Percentiles rank a stretch among this genome's conserved stretches.
Conservation (phyloP, 2,329 filamentous ascomycete species). For the Fusarium graminum region DNA sequence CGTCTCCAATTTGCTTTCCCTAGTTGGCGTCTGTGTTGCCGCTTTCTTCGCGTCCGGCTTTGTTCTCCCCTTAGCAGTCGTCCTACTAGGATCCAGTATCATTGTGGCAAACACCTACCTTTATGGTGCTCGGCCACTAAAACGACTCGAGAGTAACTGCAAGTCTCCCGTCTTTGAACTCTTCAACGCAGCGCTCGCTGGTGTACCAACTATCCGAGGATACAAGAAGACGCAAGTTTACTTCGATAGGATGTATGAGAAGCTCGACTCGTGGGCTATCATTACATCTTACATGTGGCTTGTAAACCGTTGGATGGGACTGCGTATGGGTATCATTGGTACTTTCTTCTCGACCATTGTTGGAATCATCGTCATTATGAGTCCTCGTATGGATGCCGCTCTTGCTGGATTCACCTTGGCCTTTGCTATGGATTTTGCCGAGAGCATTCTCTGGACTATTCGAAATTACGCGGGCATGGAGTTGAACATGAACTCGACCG, state of each 20-base stretch:
- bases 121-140: constrained; percentile 78
- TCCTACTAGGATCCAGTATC: constrained; percentile 70
- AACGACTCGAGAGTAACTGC: constrained; percentile 80
- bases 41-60: constrained; percentile 75
- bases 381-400: constrained; percentile 73
- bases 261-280: constrained; percentile 76
- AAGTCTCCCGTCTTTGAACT: constrained; percentile 87
- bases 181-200: constrained; percentile 78
- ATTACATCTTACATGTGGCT: constrained; percentile 77
- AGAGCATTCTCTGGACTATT: constrained; percentile 73
- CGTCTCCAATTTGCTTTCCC: constrained; percentile 69
- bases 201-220: constrained; percentile 80
- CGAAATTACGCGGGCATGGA: constrained; percentile 78
- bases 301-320: constrained; percentile 82
- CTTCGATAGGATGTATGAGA: constrained; percentile 75
- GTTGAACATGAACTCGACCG: constrained; percentile 82
- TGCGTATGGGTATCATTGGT: constrained; percentile 78
- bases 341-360: constrained; percentile 76
- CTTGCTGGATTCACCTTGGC: constrained; percentile 81
- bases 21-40: constrained; percentile 75
- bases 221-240: constrained; percentile 78
- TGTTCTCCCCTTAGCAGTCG: constrained; percentile 71
- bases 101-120: constrained; percentile 73
- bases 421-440: constrained; percentile 78
- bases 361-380: constrained; percentile 72